Evolutionary conservation across 805 yeast species (phyloP).

Genomic region (Candida easanensis): DNA sequence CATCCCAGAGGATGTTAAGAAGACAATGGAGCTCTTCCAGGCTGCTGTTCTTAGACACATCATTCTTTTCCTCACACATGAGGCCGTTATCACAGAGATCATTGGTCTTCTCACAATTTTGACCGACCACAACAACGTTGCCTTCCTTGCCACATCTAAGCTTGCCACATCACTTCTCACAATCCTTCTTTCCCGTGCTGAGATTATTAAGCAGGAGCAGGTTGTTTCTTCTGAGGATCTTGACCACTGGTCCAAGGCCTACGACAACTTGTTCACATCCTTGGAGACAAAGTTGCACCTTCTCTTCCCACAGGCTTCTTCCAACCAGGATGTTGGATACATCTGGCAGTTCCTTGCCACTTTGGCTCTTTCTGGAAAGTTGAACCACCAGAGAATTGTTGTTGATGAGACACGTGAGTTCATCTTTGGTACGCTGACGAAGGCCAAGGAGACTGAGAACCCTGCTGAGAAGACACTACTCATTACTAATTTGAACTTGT

Average conservation of each 20-base stretch:
- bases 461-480: constrained; percentile 50
- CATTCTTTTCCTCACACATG: constrained; percentile 74
- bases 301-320: constrained; percentile 72
- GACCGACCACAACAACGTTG: constrained; percentile 66
- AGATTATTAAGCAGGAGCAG: constrained; percentile 84
- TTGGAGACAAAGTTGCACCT: constrained; percentile 74
- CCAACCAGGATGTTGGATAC: constrained; percentile 41
- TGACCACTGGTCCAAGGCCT: constrained; percentile 69
- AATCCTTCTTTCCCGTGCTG: constrained; percentile 88
- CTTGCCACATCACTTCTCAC: constrained; percentile 86
- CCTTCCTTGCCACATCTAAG: constrained; percentile 54
- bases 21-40: constrained; percentile 74
- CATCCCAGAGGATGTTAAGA: constrained; percentile 51
- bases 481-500: constrained; percentile 80
- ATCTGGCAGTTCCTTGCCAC: constrained; percentile 98
- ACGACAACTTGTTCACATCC: constrained; percentile 76
- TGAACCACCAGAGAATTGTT: constrained; percentile 87
- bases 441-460: constrained; percentile 53
- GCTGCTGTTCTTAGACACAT: constrained; percentile 78
- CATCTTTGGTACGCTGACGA: constrained; percentile 81
- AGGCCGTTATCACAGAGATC: constrained; percentile 75
- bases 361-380: constrained; percentile 83
- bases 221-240: constrained; percentile 40
- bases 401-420: constrained; percentile 93
- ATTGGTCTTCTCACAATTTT: constrained; percentile 70